phyloP scores from a whole-genome alignment of 768 basidiomycete genomes.

The Mrakia hoshinonis region DNA sequence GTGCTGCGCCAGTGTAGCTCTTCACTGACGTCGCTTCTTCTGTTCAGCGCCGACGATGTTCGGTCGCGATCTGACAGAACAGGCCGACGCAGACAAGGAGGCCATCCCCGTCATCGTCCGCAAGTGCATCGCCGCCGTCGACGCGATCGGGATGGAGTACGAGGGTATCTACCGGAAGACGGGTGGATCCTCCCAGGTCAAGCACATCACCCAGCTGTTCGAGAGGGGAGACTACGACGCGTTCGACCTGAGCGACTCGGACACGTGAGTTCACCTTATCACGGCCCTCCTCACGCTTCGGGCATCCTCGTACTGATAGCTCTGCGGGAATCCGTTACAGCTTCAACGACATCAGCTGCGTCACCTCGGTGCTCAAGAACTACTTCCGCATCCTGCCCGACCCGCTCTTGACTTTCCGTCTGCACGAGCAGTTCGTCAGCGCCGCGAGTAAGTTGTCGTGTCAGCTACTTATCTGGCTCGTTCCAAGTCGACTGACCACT shows the following conservation, averaged over 20 bases:
- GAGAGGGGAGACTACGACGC: constrained; percentile 81
- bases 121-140: constrained; percentile 93
- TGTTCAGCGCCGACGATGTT: constrained; percentile 76
- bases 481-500: neutral
- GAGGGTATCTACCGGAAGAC: constrained; percentile 96
- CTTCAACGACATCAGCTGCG: constrained; percentile 95
- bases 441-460: constrained; percentile 50
- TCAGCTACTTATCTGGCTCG: neutral
- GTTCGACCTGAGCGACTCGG: constrained; percentile 71
- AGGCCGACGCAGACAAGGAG: constrained; percentile 48
- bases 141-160: constrained; percentile 76
- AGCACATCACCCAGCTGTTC: constrained; percentile 86
- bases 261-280: constrained; percentile 7
- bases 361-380: constrained; percentile 92
- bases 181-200: constrained; percentile 83
- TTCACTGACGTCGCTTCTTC: constrained; percentile 30
- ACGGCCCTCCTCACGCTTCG: neutral
- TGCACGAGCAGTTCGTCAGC: constrained; percentile 81
- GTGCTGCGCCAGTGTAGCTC: constrained; percentile 4
- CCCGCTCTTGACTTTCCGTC: constrained; percentile 78
- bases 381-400: constrained; percentile 90
- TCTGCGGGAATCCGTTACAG: constrained; percentile 47
- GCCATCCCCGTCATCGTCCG: constrained; percentile 80
- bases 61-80: constrained; percentile 76
- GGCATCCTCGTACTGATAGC: neutral